phyloP scores from a whole-genome alignment of 2,329 filamentous ascomycete species.

The Cyclaneusma minus region DNA sequence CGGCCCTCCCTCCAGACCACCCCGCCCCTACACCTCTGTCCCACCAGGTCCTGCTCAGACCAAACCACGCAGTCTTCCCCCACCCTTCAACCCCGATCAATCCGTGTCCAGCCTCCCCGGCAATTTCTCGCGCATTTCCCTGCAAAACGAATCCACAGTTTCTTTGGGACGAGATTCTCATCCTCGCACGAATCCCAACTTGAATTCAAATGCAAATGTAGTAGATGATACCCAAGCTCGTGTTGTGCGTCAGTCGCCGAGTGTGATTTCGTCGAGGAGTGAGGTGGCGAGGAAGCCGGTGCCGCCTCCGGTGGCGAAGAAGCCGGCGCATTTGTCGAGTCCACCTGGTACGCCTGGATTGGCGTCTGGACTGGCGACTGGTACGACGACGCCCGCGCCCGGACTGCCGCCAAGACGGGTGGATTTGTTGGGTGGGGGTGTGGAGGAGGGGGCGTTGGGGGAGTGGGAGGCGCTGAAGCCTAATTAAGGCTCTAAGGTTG shows the following conservation, averaged over 20 bases:
- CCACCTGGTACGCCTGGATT: slow-evolving; percentile 10
- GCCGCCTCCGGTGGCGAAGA: slow-evolving; percentile 17
- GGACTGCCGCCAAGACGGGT: slow-evolving; percentile 12
- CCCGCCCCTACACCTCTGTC: too few species aligned
- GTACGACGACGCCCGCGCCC: slow-evolving; percentile 9
- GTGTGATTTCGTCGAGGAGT: background rate
- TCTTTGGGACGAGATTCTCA: slow-evolving; percentile 10
- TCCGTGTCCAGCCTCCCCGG: slow-evolving; percentile 3
- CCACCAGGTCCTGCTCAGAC: slow-evolving; percentile 2
- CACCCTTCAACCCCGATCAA: slow-evolving; percentile 10
- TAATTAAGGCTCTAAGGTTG: too few species aligned
- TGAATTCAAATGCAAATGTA: slow-evolving; percentile 10
- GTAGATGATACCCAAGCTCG: background rate
- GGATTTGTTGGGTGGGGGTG: slow-evolving; percentile 14
- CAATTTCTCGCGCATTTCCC: slow-evolving; percentile 1
- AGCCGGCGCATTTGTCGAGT: slow-evolving; percentile 17
- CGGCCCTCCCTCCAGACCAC: too few species aligned
- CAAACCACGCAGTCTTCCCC: slow-evolving; percentile 13
- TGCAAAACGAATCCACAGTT: slow-evolving; percentile 5
- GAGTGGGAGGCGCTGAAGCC: slow-evolving; percentile 17
- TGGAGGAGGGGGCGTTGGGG: slow-evolving; percentile 8
- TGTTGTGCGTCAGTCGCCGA: background rate
- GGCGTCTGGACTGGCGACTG: slow-evolving; percentile 9
- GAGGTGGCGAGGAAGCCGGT: too few species aligned
- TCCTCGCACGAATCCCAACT: slow-evolving; percentile 13